Percentiles rank a stretch among this genome's conserved stretches.
phyloP scores from a whole-genome alignment of 176 grass and related monocot genomes.

The Poa annua region DNA sequence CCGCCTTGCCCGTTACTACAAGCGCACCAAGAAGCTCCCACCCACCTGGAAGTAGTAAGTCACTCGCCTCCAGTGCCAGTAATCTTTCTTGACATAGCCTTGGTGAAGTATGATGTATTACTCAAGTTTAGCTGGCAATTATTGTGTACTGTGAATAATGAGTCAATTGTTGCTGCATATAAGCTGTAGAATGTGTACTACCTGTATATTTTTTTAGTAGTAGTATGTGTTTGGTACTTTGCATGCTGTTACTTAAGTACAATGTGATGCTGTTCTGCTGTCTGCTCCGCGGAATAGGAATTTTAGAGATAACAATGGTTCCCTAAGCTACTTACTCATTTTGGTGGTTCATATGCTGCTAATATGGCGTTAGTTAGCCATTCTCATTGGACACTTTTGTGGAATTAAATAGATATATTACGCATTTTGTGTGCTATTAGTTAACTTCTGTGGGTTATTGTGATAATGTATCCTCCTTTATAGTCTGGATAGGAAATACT shows the following conservation, averaged over 20 bases:
- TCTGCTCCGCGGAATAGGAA: neutral
- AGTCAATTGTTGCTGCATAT: neutral
- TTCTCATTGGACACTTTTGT: neutral
- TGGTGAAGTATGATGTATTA: neutral
- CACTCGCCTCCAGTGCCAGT: neutral
- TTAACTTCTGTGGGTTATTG: neutral
- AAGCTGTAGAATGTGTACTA: neutral
- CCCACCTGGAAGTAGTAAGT: conserved; percentile 98
- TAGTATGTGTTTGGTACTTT: neutral
- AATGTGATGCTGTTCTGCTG: neutral
- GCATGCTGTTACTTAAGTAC: neutral
- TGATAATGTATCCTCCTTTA: neutral
- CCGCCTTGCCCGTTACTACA: conserved; percentile 94
- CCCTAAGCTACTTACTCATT: neutral
- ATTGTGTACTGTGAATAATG: neutral
- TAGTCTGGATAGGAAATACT: neutral
- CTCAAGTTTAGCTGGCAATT: neutral
- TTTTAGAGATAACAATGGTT: neutral
- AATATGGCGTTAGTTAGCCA: neutral
- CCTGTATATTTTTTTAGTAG: neutral
- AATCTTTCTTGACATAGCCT: neutral
- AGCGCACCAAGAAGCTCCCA: conserved; percentile 94
- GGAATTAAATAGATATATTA: neutral
- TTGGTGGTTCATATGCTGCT: neutral
- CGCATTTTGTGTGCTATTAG: neutral